Conservation (phyloP, 129 eudicot species). For the Silybum marianum region DNA sequence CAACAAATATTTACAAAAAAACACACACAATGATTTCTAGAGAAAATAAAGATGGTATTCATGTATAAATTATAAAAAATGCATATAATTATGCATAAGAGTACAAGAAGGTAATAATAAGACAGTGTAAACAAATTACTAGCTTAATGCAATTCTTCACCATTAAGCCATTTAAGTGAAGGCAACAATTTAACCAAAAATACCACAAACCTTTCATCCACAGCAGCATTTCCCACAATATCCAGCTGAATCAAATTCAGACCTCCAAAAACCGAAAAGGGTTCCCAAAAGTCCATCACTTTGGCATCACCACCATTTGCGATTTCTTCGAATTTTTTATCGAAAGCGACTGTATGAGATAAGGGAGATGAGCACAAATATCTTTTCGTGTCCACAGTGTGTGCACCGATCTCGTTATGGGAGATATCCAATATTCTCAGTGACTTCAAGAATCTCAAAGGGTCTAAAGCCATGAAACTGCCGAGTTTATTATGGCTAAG, state of each 20-base stretch:
- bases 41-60: neutral
- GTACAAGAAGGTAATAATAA: neutral
- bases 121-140: neutral
- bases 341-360: slow-evolving; percentile 49
- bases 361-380: slow-evolving; percentile 79
- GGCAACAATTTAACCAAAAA: slow-evolving; percentile 64
- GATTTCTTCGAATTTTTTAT: slow-evolving; percentile 41
- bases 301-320: slow-evolving; percentile 19
- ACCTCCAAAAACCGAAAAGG: slow-evolving; percentile 54
- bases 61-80: neutral
- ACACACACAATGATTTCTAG: neutral
- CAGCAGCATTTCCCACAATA: slow-evolving; percentile 59
- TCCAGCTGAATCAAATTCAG: slow-evolving; percentile 64
- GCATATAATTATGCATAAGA: neutral
- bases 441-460: slow-evolving; percentile 62
- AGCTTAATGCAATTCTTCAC: slow-evolving; percentile 47
- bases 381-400: slow-evolving; percentile 73
- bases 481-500: slow-evolving; percentile 69
- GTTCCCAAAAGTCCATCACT: slow-evolving; percentile 64
- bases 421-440: slow-evolving; percentile 66
- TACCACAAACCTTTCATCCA: slow-evolving; percentile 44
- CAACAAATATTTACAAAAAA: neutral
- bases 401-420: slow-evolving; percentile 79
- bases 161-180: slow-evolving; percentile 70
- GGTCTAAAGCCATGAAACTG: slow-evolving; percentile 79